Evolutionary conservation across 2,329 filamentous ascomycete genomes (phyloP), one percentile per base, ranked within the genome.

Genomic region (Colletotrichum navitas): DNA sequence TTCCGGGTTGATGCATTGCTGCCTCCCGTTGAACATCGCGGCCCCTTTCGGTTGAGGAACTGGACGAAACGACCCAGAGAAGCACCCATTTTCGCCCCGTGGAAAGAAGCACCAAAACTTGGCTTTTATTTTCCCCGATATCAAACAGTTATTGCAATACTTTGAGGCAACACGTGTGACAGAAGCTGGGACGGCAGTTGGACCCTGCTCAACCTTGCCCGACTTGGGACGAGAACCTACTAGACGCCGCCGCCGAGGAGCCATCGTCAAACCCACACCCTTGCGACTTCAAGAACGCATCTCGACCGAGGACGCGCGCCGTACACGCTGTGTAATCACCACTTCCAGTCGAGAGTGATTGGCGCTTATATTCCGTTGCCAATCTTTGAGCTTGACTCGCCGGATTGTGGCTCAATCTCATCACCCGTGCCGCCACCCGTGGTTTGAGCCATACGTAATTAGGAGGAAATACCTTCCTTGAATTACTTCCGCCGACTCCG

Each of bases 121-220:
- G 64, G 58, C 68, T 47, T 63, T 52, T n/a, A 26, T 59, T 29
- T 18, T 29, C 49, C 5, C 12, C 54, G 54, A 66, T 59, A 64
- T 64, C 24, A 21, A 58, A 59, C 56, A 47, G 54, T 21, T 29
- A 29, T 39, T 49, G 47, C 59, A 34, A 63, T 65, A 59, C 65
- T 63, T 60, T 47, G 65, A 59, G 39, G 65, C 65, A 60, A 10
- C 59, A 54, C 52, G 59, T 47, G 64, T 39, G 52, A 43, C 65
- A 63, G 47, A 68, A 71, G 51, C 65, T 68, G 68, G 65, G 68
- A 71, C 65, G 65, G 59, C 68, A 71, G 68, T 59, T 63, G 68
- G 21, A 71, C 59, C 52, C 54, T 54, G 68, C 59, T 68, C 59
- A 47, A 59, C 54, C 16, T 41, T 39, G 32, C 51, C 29, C 43